Evolutionary conservation across 805 yeast genomes (phyloP).

Genomic region (Grigorovia humatica): DNA sequence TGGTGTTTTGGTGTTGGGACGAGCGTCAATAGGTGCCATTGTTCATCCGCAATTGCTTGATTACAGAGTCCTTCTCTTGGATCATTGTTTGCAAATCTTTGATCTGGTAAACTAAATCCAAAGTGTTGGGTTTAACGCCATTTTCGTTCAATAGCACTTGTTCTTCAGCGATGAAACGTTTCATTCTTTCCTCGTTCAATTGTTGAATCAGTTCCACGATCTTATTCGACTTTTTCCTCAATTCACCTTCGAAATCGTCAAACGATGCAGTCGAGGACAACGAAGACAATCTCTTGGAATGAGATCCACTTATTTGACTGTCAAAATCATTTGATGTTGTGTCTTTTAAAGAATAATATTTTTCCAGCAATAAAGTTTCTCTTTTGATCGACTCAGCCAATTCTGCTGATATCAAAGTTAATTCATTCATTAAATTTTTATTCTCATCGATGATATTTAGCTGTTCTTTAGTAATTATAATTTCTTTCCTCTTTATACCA

Average conservation of each 20-base stretch:
- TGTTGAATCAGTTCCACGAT: slow-evolving; percentile 46
- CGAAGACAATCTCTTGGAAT: background rate
- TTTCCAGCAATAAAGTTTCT: slow-evolving; percentile 51
- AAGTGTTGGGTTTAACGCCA: slow-evolving; percentile 41
- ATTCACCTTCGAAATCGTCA: slow-evolving; percentile 24
- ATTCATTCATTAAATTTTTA: slow-evolving; percentile 46
- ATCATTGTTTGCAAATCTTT: slow-evolving; percentile 41
- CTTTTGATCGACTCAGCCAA: slow-evolving; percentile 62
- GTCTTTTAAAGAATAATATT: slow-evolving; percentile 13
- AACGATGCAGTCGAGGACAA: slow-evolving; percentile 3
- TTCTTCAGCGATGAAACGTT: slow-evolving; percentile 63
- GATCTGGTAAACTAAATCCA: slow-evolving; percentile 48
- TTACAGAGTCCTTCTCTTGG: slow-evolving; percentile 39
- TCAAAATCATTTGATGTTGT: background rate
- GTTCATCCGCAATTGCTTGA: slow-evolving; percentile 25
- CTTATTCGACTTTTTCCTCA: slow-evolving; percentile 32
- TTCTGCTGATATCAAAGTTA: slow-evolving; percentile 60
- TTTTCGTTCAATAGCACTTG: slow-evolving; percentile 48
- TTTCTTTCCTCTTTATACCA: slow-evolving; percentile 4
- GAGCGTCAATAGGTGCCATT: too few species aligned
- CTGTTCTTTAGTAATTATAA: slow-evolving; percentile 47
- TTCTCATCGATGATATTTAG: slow-evolving; percentile 52
- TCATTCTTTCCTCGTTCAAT: slow-evolving; percentile 52
- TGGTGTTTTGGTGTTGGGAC: too few species aligned
- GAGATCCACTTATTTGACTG: background rate